Base-by-base conservation (phyloP, 2,329 filamentous ascomycete species). In the Fusarium nygamai region DNA sequence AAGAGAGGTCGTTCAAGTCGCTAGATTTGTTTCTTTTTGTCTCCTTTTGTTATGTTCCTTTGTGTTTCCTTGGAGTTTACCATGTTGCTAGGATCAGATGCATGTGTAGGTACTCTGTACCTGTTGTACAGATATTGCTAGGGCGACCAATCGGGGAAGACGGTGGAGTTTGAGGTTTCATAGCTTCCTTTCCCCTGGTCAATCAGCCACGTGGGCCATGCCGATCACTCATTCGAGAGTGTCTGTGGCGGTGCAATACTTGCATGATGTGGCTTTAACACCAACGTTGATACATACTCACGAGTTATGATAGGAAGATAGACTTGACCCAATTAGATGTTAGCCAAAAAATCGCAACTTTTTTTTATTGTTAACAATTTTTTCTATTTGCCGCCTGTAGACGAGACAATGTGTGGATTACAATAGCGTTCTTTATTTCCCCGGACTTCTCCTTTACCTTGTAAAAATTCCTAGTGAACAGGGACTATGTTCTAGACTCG, bases 141-240 rank as follows among this genome's bases (percentile, higher is more conserved):
- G 31, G 64, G 63, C 64, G 67, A 44, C 76, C 75, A 78, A 78
- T 78, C 76, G n/a, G 75, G 75, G 66, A 75, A 60, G 60, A 62
- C 43, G 63, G 64, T 64, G 66, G 73, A 57, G 62, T 58, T 36
- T 31, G 51, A 57, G 41, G 43, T n/a, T 48, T 48, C 29, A 56
- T 46, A 67, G 67, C 71, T 58, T 31, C 47, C 51, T n/a, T 47
- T 51, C 46, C 57, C 68, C 64, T 53, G 67, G 46, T 67, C 41
- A 31, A 33, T 60, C 67, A 76, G 69, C 64, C 72, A 74, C 68
- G 72, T 74, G 72, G 72, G 34, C 39, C n/a, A 31, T 68, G 68
- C 69, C 50, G 69, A 73, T 75, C 72, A n/a, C 44, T 36, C 12
- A 29, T 19, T n/a, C 41, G 38, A 29, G 38, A 33, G 11, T 39